Conservation (phyloP, 305 asterid species). For the Lippia alba region DNA sequence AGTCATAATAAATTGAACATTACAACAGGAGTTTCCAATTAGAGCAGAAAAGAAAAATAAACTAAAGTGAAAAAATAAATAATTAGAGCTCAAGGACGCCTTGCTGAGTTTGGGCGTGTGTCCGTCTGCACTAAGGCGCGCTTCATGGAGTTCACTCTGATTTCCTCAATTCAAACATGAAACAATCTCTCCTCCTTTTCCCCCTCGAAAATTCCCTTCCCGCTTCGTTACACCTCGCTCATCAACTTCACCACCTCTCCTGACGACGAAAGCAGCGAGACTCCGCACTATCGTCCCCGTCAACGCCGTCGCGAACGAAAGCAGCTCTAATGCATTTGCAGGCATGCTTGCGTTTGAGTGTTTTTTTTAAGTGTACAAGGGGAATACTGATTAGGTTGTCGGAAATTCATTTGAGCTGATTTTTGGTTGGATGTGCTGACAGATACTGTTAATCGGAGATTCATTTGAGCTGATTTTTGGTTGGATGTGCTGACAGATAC, state of each 20-base stretch:
- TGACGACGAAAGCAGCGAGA: slow-evolving; percentile 40
- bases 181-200: slow-evolving; percentile 26
- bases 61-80: no score
- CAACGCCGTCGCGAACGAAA: slow-evolving; percentile 61
- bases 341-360: slow-evolving; percentile 1
- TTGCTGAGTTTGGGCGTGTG: no score
- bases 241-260: slow-evolving; percentile 31
- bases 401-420: slow-evolving; percentile 12
- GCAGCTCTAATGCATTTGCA: slow-evolving; percentile 30
- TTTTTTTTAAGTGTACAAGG: slow-evolving; percentile 6
- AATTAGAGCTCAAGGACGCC: no score
- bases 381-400: slow-evolving; percentile 2
- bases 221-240: slow-evolving; percentile 36
- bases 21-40: no score
- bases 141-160: no score
- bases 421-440: slow-evolving; percentile 31
- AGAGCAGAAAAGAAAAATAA: no score
- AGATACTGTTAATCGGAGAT: neutral
- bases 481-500: slow-evolving; percentile 25
- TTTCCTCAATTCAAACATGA: no score
- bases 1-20: no score
- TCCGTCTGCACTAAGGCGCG: no score
- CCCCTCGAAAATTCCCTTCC: slow-evolving; percentile 42
- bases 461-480: slow-evolving; percentile 26
- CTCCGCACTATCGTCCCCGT: slow-evolving; percentile 52